A percentile compares a stretch with the other conserved stretches of the same genome.
These are phyloP conservation scores for Euphorbia tirucalli DNA, from an alignment of 345 rosid genomes.

Conservation along the genomic window DNA sequence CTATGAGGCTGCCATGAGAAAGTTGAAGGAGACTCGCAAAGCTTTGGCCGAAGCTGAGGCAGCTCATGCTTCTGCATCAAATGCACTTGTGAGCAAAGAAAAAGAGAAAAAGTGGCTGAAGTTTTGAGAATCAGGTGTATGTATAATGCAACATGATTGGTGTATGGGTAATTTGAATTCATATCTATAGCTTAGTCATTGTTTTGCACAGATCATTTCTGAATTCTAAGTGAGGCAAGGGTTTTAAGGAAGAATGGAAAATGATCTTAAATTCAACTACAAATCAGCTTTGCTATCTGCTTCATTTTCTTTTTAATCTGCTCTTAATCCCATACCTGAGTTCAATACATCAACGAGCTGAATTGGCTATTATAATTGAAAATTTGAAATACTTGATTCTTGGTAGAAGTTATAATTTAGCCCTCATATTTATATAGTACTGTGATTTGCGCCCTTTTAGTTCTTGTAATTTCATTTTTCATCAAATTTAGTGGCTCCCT, in stretches of 20 bases:
- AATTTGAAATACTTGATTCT: too few relatives aligned
- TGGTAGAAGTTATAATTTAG: too few relatives aligned
- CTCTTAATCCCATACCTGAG: too few relatives aligned
- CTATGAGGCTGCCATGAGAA: constrained; percentile 71
- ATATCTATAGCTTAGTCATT: not conserved
- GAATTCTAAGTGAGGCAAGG: not conserved
- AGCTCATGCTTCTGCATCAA: constrained; percentile 69
- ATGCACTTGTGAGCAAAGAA: constrained; percentile 63
- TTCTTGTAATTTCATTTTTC: too few relatives aligned
- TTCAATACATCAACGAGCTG: too few relatives aligned
- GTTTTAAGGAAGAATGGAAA: not conserved
- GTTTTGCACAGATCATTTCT: not conserved
- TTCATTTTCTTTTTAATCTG: too few relatives aligned
- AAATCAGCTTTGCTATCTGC: too few relatives aligned
- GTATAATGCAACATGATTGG: not conserved
- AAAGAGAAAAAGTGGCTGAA: constrained; percentile 94
- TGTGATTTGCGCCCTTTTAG: too few relatives aligned
- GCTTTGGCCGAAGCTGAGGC: constrained; percentile 67
- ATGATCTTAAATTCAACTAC: not conserved
- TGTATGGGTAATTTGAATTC: not conserved
- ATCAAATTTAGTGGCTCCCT: too few relatives aligned
- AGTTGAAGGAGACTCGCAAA: constrained; percentile 58
- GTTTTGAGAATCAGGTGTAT: constrained; percentile 39
- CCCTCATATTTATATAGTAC: too few relatives aligned
- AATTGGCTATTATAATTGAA: too few relatives aligned